These are phyloP conservation scores for Cercospora canescens DNA, from an alignment of 2,329 filamentous ascomycete species.

Conservation along the genomic window DNA sequence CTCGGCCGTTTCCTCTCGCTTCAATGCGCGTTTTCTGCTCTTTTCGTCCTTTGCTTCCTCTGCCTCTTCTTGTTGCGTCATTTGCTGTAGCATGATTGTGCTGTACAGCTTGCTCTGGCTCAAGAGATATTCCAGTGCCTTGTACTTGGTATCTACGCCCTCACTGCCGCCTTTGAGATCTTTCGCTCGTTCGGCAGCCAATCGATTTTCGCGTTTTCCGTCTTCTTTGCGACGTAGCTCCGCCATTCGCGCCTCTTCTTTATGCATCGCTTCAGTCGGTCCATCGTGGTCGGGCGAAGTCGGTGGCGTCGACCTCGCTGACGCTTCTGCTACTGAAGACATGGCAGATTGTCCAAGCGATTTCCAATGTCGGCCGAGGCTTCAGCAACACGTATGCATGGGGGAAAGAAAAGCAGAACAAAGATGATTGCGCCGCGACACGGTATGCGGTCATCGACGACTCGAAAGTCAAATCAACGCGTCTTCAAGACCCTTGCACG, in stretches of 20 bases:
- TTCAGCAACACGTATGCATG: not conserved
- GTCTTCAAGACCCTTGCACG: not conserved
- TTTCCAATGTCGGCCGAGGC: not conserved
- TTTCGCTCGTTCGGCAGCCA: conserved; percentile 48
- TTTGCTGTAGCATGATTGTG: conserved; percentile 54
- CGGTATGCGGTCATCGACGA: not conserved
- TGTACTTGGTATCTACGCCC: conserved; percentile 52
- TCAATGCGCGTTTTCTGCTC: conserved; percentile 45
- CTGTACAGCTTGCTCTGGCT: conserved; percentile 56
- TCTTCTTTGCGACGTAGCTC: conserved; percentile 45
- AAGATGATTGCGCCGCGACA: not conserved
- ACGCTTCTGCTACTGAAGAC: conserved; percentile 24
- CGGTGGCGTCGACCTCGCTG: conserved; percentile 34
- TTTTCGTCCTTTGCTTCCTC: conserved; percentile 48
- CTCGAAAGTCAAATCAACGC: not conserved
- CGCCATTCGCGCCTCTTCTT: conserved; percentile 49
- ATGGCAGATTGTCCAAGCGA: not conserved
- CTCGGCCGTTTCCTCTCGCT: conserved; percentile 50
- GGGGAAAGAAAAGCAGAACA: not conserved
- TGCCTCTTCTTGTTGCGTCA: conserved; percentile 53
- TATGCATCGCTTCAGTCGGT: conserved; percentile 44
- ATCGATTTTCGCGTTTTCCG: conserved; percentile 44
- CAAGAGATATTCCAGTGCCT: conserved; percentile 53
- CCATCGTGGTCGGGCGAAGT: conserved; percentile 37
- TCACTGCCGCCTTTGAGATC: conserved; percentile 48